These are phyloP conservation scores for Myxozyma vanderwaltii DNA, from an alignment of 805 yeast genomes.

Conservation along the genomic window DNA sequence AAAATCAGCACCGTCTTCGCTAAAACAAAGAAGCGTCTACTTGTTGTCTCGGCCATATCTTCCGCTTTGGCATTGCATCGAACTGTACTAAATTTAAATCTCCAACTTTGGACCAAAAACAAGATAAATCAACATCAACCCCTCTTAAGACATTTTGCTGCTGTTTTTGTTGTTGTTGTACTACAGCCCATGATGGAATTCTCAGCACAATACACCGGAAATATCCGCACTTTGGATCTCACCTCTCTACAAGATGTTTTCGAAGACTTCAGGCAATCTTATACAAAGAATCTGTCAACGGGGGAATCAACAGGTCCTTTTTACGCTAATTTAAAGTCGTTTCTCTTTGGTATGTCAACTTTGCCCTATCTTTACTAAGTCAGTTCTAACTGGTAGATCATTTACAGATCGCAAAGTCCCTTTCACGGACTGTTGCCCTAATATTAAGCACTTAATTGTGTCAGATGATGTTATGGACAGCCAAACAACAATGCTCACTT, in stretches of 20 bases:
- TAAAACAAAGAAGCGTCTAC: no score
- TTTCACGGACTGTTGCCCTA: constrained; percentile 16
- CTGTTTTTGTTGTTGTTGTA: no score
- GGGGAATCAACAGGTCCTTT: constrained; percentile 5
- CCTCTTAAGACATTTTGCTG: no score
- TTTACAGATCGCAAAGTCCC: constrained; percentile 4
- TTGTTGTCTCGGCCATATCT: no score
- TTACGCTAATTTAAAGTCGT: not conserved
- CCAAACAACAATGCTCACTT: constrained; percentile 11
- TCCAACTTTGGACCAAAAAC: no score
- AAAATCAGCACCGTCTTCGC: no score
- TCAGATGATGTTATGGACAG: constrained; percentile 12
- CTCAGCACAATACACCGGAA: not conserved
- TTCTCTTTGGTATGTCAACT: constrained; percentile 1
- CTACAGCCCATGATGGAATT: not conserved
- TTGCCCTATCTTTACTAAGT: not conserved
- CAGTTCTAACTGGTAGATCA: not conserved
- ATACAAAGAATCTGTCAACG: not conserved
- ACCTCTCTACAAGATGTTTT: constrained; percentile 5
- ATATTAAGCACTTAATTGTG: constrained; percentile 2
- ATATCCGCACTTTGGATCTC: constrained; percentile 22
- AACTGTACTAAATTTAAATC: no score
- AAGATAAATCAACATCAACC: no score
- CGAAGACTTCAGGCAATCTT: not conserved
- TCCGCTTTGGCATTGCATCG: no score